Percentiles rank a stretch among this genome's conserved stretches.
These are phyloP conservation scores for Plasmodium vivax DNA, from an alignment of 169 alveolate species.

Conservation along the genomic window DNA sequence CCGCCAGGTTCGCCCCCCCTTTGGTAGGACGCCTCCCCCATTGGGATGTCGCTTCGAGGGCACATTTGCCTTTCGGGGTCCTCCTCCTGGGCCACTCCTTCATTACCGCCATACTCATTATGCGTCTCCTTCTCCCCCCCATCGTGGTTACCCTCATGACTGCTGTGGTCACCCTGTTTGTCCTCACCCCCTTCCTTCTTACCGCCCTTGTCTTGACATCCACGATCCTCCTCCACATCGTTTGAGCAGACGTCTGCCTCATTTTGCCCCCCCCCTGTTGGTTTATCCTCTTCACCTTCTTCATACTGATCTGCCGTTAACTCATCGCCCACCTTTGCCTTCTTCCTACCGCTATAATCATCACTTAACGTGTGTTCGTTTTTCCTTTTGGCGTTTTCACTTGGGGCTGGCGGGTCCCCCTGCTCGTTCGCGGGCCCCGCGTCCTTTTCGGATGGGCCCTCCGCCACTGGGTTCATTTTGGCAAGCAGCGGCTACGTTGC, in stretches of 20 bases:
- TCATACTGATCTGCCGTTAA: not conserved
- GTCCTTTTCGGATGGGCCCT: not conserved
- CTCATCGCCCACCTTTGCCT: constrained; percentile 3
- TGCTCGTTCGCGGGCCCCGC: not conserved
- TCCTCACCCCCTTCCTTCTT: not conserved
- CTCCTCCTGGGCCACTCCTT: not conserved
- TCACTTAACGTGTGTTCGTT: constrained; percentile 1
- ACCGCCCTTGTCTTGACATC: not conserved
- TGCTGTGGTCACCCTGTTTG: not conserved
- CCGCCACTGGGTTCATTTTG: not conserved
- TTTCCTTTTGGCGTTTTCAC: constrained; percentile 26
- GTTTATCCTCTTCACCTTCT: not conserved
- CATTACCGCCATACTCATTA: not conserved
- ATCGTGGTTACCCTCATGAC: not conserved
- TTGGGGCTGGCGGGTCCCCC: not conserved
- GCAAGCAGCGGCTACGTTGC: not conserved
- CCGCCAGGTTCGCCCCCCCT: not conserved
- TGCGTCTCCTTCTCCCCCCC: not conserved
- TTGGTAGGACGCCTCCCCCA: not conserved
- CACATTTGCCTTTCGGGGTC: not conserved
- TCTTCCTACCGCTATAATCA: constrained; percentile 11
- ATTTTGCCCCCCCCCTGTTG: not conserved
- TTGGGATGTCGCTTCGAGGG: not conserved
- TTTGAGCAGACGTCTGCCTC: not conserved
- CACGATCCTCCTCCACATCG: not conserved